Conservation (phyloP, 2,329 filamentous ascomycete species). For the Cladosporium sp. region DNA sequence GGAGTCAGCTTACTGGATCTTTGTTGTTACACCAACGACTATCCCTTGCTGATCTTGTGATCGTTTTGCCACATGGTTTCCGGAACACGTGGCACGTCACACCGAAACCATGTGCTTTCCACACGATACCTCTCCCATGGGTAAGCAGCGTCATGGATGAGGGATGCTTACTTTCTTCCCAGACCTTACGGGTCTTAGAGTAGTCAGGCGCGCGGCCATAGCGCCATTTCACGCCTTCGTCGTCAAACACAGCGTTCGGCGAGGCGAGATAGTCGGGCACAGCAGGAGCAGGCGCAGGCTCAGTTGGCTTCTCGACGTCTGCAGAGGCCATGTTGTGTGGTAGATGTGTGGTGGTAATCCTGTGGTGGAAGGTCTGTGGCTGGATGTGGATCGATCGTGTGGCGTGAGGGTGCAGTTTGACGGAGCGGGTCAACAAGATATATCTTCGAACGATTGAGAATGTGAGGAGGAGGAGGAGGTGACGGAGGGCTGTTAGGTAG, state of each 20-base stretch:
- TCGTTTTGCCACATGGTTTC: not conserved
- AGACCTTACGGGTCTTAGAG: slow-evolving; percentile 61
- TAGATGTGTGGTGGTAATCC: not conserved
- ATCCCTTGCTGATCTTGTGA: slow-evolving; percentile 14
- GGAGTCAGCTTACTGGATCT: slow-evolving; percentile 14
- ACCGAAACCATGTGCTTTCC: slow-evolving; percentile 3
- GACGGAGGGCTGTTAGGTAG: not conserved
- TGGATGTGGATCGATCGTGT: not conserved
- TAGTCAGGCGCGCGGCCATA: slow-evolving; percentile 64
- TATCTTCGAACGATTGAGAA: slow-evolving; percentile 5
- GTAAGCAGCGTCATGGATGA: not conserved
- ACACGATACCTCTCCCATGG: not conserved
- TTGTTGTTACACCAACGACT: not conserved
- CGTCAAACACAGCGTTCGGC: slow-evolving; percentile 59
- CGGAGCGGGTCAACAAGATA: slow-evolving; percentile 15
- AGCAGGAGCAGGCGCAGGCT: slow-evolving; percentile 36
- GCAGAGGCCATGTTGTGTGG: slow-evolving; percentile 31
- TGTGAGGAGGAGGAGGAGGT: not conserved
- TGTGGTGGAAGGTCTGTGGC: not conserved
- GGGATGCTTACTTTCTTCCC: slow-evolving; percentile 54
- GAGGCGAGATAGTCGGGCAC: slow-evolving; percentile 61
- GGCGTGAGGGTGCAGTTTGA: not conserved
- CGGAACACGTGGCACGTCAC: not conserved
- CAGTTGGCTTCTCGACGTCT: slow-evolving; percentile 27
- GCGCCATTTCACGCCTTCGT: slow-evolving; percentile 58